Conservation (phyloP, 495 filamentous ascomycete genomes). For the Chaetomidium leptoderma region DNA sequence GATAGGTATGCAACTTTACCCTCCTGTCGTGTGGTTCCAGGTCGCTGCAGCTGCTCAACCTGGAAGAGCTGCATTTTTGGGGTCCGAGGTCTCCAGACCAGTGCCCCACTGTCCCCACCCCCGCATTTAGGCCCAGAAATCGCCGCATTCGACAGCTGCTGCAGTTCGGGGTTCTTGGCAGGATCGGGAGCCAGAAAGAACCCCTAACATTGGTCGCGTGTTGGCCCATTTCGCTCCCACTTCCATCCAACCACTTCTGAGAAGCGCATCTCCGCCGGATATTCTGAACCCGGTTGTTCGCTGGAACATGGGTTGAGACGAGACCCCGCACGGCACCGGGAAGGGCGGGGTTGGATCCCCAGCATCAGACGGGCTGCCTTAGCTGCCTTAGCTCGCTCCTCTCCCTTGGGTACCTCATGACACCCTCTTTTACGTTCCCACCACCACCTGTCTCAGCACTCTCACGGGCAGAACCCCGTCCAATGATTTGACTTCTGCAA, state of each 20-base stretch:
- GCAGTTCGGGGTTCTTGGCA: constrained; percentile 13
- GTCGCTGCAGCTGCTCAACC: no score
- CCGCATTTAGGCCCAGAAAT: constrained; percentile 7
- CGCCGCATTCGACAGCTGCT: not conserved
- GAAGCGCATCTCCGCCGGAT: not conserved
- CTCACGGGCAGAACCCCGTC: not conserved
- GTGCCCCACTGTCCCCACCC: not conserved
- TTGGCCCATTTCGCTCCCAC: not conserved
- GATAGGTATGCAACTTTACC: no score
- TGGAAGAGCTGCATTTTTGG: no score
- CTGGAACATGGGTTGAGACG: not conserved
- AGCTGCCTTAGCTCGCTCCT: no score
- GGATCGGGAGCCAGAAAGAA: not conserved
- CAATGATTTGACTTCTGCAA: constrained; percentile 12
- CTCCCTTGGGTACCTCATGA: not conserved
- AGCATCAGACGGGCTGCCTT: not conserved
- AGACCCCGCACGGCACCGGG: constrained; percentile 10
- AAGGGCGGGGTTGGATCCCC: constrained; percentile 8
- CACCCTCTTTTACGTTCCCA: not conserved
- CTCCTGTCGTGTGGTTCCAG: no score
- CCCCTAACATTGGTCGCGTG: not conserved
- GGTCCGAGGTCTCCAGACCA: no score
- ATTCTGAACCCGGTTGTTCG: constrained; percentile 1
- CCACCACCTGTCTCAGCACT: not conserved
- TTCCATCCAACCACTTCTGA: not conserved